Percentiles rank a stretch among this genome's conserved stretches.
Conservation (phyloP, 1,139 yeast genomes). For the Candida dubliniensis region DNA sequence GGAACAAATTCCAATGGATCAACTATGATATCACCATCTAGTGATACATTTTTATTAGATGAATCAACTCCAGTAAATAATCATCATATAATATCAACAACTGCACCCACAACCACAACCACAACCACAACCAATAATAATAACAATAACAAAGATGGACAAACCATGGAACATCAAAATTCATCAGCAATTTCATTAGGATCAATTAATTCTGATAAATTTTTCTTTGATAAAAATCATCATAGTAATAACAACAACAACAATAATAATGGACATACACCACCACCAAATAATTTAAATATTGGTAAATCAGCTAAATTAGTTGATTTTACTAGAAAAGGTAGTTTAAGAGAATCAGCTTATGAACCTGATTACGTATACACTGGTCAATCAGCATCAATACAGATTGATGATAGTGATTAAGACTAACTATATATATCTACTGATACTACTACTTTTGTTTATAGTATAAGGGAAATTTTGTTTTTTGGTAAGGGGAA, state of each 20-base stretch:
- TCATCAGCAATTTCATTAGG: constrained; percentile 21
- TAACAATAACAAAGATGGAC: constrained; percentile 1
- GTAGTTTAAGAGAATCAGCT: constrained; percentile 44
- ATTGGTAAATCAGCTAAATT: constrained; percentile 38
- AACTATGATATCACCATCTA: constrained; percentile 14
- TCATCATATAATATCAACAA: neutral
- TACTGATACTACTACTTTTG: too few species aligned
- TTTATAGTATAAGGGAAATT: too few species aligned
- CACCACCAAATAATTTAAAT: constrained; percentile 4
- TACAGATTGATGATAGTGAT: constrained; percentile 38
- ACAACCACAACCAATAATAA: too few species aligned
- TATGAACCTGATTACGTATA: constrained; percentile 28
- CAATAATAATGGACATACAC: constrained; percentile 15
- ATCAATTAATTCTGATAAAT: constrained; percentile 15
- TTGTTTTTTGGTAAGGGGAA: too few species aligned
- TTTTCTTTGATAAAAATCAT: constrained; percentile 8
- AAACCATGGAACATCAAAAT: constrained; percentile 16
- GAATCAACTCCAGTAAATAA: constrained; percentile 10
- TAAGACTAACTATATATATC: too few species aligned
- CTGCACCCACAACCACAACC: too few species aligned
- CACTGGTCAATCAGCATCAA: constrained; percentile 38
- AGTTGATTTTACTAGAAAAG: constrained; percentile 54
- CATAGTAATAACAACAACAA: constrained; percentile 15
- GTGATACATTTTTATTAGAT: constrained; percentile 16
- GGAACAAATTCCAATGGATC: too few species aligned